These are phyloP conservation scores for Neopestalotiopsis sp. DNA, from an alignment of 2,329 filamentous ascomycete species.

Conservation along the genomic window DNA sequence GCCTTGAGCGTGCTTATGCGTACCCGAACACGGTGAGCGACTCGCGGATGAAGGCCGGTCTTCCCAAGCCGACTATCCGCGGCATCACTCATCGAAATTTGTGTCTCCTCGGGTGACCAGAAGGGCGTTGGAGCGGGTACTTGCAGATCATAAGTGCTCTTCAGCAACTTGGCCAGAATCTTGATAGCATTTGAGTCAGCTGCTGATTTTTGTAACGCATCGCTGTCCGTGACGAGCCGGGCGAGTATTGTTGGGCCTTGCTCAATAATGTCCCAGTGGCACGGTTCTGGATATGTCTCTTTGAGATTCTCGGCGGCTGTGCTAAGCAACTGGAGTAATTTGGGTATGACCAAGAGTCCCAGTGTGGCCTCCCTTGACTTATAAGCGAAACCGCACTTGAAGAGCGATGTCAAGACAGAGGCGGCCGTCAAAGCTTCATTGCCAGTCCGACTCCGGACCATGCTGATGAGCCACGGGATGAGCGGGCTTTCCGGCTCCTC, in stretches of 20 bases:
- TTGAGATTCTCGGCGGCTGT: conserved; percentile 47
- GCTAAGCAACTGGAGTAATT: conserved; percentile 71
- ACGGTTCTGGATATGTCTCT: conserved; percentile 31
- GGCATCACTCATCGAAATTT: conserved; percentile 38
- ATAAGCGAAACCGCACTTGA: conserved; percentile 69
- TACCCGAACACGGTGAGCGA: conserved; percentile 74
- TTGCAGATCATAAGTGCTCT: conserved; percentile 56
- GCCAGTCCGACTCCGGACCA: conserved; percentile 63
- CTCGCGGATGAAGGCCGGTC: conserved; percentile 63
- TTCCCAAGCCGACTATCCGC: conserved; percentile 60
- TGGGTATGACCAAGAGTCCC: conserved; percentile 71
- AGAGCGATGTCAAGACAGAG: conserved; percentile 71
- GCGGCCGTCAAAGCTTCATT: conserved; percentile 71
- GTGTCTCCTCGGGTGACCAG: conserved; percentile 41
- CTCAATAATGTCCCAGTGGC: conserved; percentile 60
- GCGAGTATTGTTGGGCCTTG: conserved; percentile 78
- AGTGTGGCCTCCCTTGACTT: conserved; percentile 69
- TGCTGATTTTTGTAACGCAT: conserved; percentile 80
- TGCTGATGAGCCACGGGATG: conserved; percentile 74
- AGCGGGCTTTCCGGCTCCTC: conserved; percentile 74
- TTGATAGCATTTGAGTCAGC: conserved; percentile 66
- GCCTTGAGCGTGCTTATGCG: conserved; percentile 80
- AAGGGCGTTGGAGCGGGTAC: conserved; percentile 36
- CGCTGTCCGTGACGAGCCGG: conserved; percentile 78
- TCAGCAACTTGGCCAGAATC: conserved; percentile 53